A percentile compares a stretch with the other conserved stretches of the same genome.
Conservation (phyloP, 805 yeast species). For the Hanseniaspora clermontiae region DNA sequence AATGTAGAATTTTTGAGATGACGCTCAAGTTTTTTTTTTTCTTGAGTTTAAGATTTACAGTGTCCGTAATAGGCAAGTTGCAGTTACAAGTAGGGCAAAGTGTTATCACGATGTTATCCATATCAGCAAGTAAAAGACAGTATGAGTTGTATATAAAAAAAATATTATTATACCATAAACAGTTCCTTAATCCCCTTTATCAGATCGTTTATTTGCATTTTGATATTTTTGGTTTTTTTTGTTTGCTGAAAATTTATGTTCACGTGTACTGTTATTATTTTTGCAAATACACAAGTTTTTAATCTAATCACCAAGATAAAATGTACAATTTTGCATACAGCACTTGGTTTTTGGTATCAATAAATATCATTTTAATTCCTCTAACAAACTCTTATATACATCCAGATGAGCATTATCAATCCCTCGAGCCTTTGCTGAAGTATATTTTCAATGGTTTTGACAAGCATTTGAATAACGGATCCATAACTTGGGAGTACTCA, state of each 20-base stretch:
- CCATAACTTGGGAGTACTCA: slow-evolving; percentile 19
- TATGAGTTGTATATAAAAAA: too few relatives aligned
- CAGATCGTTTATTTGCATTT: too few relatives aligned
- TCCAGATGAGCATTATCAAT: slow-evolving; percentile 95
- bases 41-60: too few relatives aligned
- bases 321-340: not conserved
- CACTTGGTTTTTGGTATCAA: not conserved
- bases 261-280: not conserved
- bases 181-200: too few relatives aligned
- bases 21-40: not conserved
- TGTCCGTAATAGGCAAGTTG: too few relatives aligned
- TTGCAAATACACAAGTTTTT: not conserved
- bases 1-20: not conserved
- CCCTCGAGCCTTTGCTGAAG: slow-evolving; percentile 53
- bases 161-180: too few relatives aligned
- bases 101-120: too few relatives aligned
- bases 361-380: not conserved
- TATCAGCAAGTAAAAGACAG: too few relatives aligned
- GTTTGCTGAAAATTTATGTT: not conserved
- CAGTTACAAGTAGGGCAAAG: too few relatives aligned
- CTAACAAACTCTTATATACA: slow-evolving; percentile 48
- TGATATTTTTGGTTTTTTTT: too few relatives aligned
- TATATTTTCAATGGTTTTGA: not conserved
- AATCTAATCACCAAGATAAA: not conserved
- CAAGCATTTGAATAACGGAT: slow-evolving; percentile 12